These are phyloP conservation scores for Yamadazyma membranifaciens DNA, from an alignment of 1,139 yeast species.

Conservation along the genomic window DNA sequence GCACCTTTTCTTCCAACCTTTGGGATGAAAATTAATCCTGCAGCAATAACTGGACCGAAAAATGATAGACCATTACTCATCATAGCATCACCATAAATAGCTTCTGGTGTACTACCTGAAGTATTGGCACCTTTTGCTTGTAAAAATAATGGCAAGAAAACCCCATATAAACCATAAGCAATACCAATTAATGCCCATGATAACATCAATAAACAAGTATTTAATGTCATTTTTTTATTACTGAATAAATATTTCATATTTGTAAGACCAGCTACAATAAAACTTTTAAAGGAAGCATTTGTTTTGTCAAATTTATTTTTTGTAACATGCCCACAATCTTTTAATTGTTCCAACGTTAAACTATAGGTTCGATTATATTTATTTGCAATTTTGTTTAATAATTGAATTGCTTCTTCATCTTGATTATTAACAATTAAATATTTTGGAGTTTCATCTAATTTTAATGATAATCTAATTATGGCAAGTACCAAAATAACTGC, in stretches of 20 bases:
- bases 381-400: constrained; percentile 26
- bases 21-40: constrained; percentile 42
- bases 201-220: constrained; percentile 37
- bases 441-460: constrained; percentile 35
- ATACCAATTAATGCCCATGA: constrained; percentile 55
- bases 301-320: constrained; percentile 18
- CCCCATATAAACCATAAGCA: constrained; percentile 50
- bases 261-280: constrained; percentile 14
- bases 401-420: constrained; percentile 32
- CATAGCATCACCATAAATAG: constrained; percentile 52
- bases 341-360: constrained; percentile 27
- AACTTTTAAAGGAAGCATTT: constrained; percentile 17
- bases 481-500: constrained; percentile 30
- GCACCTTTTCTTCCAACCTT: constrained; percentile 55
- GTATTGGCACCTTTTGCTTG: constrained; percentile 46
- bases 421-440: constrained; percentile 32
- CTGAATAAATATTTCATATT: constrained; percentile 38
- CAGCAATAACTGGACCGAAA: constrained; percentile 59
- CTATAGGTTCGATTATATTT: constrained; percentile 29
- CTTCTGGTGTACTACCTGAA: constrained; percentile 29
- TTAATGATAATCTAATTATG: constrained; percentile 25
- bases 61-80: constrained; percentile 51
- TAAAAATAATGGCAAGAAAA: constrained; percentile 49
- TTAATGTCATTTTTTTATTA: constrained; percentile 34
- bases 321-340: constrained; percentile 26